Evolutionary conservation across 2,329 filamentous ascomycete species (phyloP).

Genomic region (Sclerotinia borealis): DNA sequence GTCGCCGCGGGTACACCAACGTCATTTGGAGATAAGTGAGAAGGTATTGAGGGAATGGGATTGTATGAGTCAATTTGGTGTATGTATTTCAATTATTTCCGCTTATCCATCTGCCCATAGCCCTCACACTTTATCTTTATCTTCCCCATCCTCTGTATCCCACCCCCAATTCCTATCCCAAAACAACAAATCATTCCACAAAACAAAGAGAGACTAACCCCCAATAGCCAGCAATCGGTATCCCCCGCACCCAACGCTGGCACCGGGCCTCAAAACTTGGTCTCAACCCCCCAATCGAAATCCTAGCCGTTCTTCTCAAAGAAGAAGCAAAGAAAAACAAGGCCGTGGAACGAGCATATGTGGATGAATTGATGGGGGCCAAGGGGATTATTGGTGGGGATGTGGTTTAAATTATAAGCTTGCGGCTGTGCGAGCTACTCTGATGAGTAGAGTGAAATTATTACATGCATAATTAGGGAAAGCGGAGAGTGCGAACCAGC

Average conservation of each 20-base stretch:
- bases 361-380: slow-evolving; percentile 58
- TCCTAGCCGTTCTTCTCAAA: slow-evolving; percentile 75
- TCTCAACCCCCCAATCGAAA: slow-evolving; percentile 83
- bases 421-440: background rate
- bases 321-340: slow-evolving; percentile 54
- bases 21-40: slow-evolving; percentile 65
- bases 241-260: slow-evolving; percentile 78
- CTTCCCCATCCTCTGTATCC: background rate
- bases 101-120: background rate
- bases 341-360: slow-evolving; percentile 60
- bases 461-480: background rate
- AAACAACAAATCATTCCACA: background rate
- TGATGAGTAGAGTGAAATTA: background rate
- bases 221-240: slow-evolving; percentile 77
- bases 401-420: background rate
- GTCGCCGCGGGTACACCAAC: slow-evolving; percentile 71
- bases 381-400: slow-evolving; percentile 32
- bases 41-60: slow-evolving; percentile 91
- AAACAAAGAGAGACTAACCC: background rate
- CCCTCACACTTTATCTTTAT: background rate
- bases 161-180: background rate
- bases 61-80: slow-evolving; percentile 83
- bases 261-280: slow-evolving; percentile 75
- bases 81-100: slow-evolving; percentile 45
- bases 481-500: no score